Percentiles rank a stretch among this genome's conserved stretches.
Conservation (phyloP, 257 asterid genomes). For the Leonotis leonurus region DNA sequence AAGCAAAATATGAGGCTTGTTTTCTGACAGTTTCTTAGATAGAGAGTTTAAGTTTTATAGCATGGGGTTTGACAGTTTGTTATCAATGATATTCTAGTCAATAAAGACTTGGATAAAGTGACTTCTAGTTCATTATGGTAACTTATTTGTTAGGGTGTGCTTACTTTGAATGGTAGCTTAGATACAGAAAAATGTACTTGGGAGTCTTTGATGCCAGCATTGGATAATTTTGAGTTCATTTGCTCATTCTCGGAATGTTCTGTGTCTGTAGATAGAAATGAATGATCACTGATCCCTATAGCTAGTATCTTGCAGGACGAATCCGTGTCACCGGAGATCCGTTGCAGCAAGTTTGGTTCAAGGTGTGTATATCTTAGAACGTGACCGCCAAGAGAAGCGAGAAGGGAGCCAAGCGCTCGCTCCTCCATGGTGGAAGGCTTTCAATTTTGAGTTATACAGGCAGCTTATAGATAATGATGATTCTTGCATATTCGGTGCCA, state of each 20-base stretch:
- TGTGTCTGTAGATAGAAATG: not conserved
- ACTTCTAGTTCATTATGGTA: no score
- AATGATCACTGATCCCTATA: not conserved
- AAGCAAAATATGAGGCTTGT: not conserved
- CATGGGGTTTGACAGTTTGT: no score
- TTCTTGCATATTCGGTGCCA: slow-evolving; percentile 73
- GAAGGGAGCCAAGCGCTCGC: slow-evolving; percentile 64
- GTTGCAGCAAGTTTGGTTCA: slow-evolving; percentile 89
- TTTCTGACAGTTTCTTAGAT: not conserved
- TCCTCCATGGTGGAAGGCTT: slow-evolving; percentile 80
- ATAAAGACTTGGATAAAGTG: no score
- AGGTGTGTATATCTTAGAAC: slow-evolving; percentile 67
- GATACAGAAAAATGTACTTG: no score
- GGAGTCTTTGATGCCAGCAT: no score
- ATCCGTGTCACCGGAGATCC: slow-evolving; percentile 52
- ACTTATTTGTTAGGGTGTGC: no score
- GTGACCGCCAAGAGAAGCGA: slow-evolving; percentile 77
- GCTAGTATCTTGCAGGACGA: slow-evolving; percentile 43
- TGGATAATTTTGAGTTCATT: not conserved
- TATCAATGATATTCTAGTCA: no score
- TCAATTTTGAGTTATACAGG: slow-evolving; percentile 47
- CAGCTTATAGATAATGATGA: slow-evolving; percentile 65
- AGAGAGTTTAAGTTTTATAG: no score
- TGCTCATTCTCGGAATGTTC: not conserved
- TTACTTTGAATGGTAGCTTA: not conserved